Evolutionary conservation across 106 monocot genomes (phyloP).

Genomic region (Xerophyta viscosa): DNA sequence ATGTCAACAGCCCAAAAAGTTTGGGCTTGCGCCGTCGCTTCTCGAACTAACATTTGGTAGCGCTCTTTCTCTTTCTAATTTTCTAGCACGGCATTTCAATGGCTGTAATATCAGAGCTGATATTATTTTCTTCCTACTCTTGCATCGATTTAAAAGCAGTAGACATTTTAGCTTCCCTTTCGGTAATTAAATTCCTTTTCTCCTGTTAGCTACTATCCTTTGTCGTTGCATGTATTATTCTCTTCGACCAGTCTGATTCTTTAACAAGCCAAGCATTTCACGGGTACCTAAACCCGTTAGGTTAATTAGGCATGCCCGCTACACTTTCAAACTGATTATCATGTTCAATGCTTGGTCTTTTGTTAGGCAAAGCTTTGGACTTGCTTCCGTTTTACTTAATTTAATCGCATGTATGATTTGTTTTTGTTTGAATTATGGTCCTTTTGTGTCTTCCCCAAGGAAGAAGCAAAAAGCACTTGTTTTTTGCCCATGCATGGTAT

Average conservation of each 20-base stretch:
- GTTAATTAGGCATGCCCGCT: no score
- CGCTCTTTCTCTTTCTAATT: not conserved
- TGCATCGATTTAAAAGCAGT: not conserved
- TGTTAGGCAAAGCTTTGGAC: conserved; percentile 1
- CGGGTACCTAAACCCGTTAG: not conserved
- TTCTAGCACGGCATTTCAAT: not conserved
- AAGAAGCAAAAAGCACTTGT: not conserved
- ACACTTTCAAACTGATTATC: no score
- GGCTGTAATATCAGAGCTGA: not conserved
- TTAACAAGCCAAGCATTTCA: not conserved
- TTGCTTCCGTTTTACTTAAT: not conserved
- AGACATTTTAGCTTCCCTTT: not conserved
- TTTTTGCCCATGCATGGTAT: not conserved
- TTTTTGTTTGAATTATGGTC: not conserved
- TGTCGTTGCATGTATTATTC: not conserved
- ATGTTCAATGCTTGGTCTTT: not conserved
- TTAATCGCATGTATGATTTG: not conserved
- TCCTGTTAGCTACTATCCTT: no score
- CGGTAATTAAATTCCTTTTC: not conserved
- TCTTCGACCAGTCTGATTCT: not conserved
- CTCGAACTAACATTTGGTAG: not conserved
- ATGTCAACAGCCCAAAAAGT: not conserved
- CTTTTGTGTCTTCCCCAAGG: no score
- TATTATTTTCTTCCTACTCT: not conserved
- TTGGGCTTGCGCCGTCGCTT: not conserved